These are phyloP conservation scores for Botrytis fabae DNA, from an alignment of 2,329 filamentous ascomycete species.

Conservation along the genomic window DNA sequence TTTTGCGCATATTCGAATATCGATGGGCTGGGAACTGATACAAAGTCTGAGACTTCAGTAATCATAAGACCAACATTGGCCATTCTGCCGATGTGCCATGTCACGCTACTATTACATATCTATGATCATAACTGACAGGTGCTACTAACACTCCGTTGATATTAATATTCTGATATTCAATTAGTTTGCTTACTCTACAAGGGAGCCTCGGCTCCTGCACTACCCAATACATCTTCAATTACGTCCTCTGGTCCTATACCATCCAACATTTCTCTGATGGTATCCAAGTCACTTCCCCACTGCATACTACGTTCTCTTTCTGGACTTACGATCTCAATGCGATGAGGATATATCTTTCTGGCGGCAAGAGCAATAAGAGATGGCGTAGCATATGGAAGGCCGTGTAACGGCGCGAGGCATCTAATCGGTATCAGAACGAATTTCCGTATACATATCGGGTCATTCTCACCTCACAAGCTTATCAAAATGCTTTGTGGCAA, in stretches of 20 bases:
- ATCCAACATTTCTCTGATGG: slow-evolving; percentile 67
- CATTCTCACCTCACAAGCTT: slow-evolving; percentile 58
- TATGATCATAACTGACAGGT: not conserved
- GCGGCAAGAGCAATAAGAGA: slow-evolving; percentile 80
- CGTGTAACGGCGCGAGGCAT: slow-evolving; percentile 78
- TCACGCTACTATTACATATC: not conserved
- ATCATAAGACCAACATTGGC: not conserved
- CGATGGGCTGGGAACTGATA: not conserved
- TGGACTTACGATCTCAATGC: slow-evolving; percentile 68
- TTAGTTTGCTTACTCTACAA: slow-evolving; percentile 39
- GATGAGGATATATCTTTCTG: slow-evolving; percentile 84
- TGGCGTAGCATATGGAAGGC: slow-evolving; percentile 77
- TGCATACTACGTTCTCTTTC: slow-evolving; percentile 83
- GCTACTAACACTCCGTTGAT: not conserved
- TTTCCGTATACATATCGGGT: not conserved
- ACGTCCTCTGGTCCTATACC: slow-evolving; percentile 61
- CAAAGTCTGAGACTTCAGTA: not conserved
- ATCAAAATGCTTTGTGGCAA: slow-evolving; percentile 76
- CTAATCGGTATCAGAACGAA: slow-evolving; percentile 38
- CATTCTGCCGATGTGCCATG: not conserved
- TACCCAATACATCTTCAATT: slow-evolving; percentile 62
- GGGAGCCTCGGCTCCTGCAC: slow-evolving; percentile 54
- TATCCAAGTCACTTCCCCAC: slow-evolving; percentile 79
- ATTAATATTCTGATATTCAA: not conserved
- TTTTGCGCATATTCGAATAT: not conserved